Evolutionary conservation across 805 yeast species (phyloP), one percentile per base, ranked within the genome.

Genomic region (Hyphopichia homilentoma): DNA sequence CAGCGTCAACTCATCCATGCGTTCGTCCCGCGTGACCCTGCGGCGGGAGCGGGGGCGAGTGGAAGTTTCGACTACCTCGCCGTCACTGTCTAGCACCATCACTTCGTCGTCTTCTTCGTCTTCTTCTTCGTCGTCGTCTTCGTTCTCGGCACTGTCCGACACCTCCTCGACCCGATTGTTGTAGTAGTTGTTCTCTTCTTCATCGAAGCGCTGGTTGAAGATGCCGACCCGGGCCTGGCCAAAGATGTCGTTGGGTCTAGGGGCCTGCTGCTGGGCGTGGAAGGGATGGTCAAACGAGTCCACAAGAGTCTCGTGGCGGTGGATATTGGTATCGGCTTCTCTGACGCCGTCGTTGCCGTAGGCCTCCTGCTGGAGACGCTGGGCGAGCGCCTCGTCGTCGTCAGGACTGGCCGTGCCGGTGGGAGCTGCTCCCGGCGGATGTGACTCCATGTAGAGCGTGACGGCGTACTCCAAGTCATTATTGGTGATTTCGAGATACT

Each of bases 391-490:
- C 21, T 68, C 83, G 43, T 73, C 79, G 34, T 67, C 66, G 4
- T 50, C 43, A 27, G 72, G 79, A 33, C 67, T 66, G 4, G 49
- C 43, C 31, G 30, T 30, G 11, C 20, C 34, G 21, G 29, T 14
- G 9, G 34, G 4, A 7, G 28, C 33, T 11, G 44, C 25, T 33
- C 32, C 25, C 38, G 29, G 38, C n/a, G 50, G 57, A 30, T 55
- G 41, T 6, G 60, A 42, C 42, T 93, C 97, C 60, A 84, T 81
- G 57, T 64, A 93, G 27, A 93, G 64, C 9, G 87, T 77, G 6
- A 93, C 84, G 0, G 98, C 97, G 14, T 78, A 74, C 36, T 89
- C 95, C 21, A 90, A 53, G 52, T 86, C 77, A 28, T 78, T 77
- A 30, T 81, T 88, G 4, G 90, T 73, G 63, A 90, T 79, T 16